Conservation (phyloP, 495 filamentous ascomycete genomes). For the Lasiosphaeriaceae sp. region DNA sequence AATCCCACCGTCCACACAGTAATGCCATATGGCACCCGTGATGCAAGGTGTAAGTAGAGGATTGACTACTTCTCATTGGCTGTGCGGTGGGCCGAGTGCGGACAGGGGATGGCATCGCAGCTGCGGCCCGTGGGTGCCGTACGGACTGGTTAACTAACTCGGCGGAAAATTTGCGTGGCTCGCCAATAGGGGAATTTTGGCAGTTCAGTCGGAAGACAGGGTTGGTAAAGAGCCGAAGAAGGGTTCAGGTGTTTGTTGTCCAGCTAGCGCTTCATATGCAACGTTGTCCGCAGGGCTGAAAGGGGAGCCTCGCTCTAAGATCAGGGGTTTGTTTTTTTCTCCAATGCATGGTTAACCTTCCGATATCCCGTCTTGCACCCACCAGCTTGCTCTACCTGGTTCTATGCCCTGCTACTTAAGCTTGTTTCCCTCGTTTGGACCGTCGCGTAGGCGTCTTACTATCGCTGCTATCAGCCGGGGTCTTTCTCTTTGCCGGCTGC, state of each 20-base stretch:
- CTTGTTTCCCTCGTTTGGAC: slow-evolving; percentile 30
- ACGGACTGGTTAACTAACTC: slow-evolving; percentile 1
- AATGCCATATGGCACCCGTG: not conserved
- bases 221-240: not conserved
- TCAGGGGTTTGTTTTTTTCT: not conserved
- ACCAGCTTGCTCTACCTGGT: not conserved
- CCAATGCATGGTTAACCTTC: slow-evolving; percentile 16
- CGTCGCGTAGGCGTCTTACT: slow-evolving; percentile 16
- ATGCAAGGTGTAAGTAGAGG: not conserved
- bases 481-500: slow-evolving; percentile 33
- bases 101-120: slow-evolving; percentile 16
- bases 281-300: slow-evolving; percentile 23
- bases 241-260: slow-evolving; percentile 17
- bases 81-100: not conserved
- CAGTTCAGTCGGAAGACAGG: not conserved
- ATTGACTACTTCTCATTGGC: not conserved
- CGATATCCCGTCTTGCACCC: slow-evolving; percentile 8
- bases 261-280: slow-evolving; percentile 11
- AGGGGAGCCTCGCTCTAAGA: slow-evolving; percentile 6
- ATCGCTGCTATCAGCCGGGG: slow-evolving; percentile 16
- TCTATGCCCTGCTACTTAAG: slow-evolving; percentile 4
- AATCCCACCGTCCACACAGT: not conserved
- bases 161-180: slow-evolving; percentile 19
- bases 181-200: slow-evolving; percentile 30
- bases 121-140: slow-evolving; percentile 23